Evolutionary conservation across 306 rosid genomes (phyloP).

Genomic region (Aeschynomene evenia): DNA sequence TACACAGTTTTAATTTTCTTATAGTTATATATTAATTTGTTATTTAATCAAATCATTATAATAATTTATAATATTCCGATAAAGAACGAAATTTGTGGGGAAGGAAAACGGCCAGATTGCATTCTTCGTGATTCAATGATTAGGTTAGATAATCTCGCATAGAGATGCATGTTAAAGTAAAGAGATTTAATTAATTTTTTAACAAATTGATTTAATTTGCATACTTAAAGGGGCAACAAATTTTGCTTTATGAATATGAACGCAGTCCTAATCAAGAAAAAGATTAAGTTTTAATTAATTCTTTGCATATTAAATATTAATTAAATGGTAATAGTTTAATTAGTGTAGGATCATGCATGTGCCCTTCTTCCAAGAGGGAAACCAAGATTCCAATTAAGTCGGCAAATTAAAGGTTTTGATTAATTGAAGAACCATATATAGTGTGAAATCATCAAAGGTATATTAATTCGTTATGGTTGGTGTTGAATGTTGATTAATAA

Average conservation of each 20-base stretch:
- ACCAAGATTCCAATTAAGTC: conserved; percentile 25
- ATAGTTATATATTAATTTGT: too few relatives aligned
- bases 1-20: background rate
- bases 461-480: background rate
- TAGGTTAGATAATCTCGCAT: conserved; percentile 18
- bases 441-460: conserved; percentile 18
- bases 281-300: background rate
- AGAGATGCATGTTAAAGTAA: background rate
- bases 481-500: too few relatives aligned
- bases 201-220: background rate
- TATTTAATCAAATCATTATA: too few relatives aligned
- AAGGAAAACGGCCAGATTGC: background rate
- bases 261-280: conserved; percentile 17
- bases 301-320: background rate
- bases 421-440: background rate
- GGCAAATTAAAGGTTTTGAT: conserved; percentile 7
- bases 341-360: conserved; percentile 30
- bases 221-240: conserved; percentile 30
- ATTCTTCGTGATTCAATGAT: conserved; percentile 27
- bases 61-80: background rate
- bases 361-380: conserved; percentile 12
- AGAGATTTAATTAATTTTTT: background rate
- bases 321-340: background rate
- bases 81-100: background rate
- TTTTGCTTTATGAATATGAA: conserved; percentile 27